phyloP scores from a whole-genome alignment of 495 filamentous ascomycete species.

The Penicillium macrosclerotiorum region DNA sequence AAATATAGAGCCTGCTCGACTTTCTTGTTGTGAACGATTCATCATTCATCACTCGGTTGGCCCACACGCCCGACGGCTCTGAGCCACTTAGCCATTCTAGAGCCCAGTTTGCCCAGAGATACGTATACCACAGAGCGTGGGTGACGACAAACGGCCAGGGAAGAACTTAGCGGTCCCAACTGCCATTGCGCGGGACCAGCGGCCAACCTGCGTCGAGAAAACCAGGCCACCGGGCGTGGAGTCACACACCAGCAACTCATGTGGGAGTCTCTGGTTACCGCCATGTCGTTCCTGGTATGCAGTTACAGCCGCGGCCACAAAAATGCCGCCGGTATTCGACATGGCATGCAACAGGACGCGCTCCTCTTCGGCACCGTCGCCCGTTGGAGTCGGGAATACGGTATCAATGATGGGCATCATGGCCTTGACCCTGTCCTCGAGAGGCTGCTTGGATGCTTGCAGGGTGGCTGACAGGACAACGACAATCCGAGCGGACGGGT shows the following conservation, averaged over 20 bases:
- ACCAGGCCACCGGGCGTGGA: conserved; percentile 50
- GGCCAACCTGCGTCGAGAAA: conserved; percentile 45
- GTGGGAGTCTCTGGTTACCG: conserved; percentile 38
- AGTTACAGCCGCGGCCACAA: conserved; percentile 46
- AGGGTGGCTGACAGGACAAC: conserved; percentile 50
- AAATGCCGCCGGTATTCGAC: conserved; percentile 53
- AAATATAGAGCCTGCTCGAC: conserved; percentile 43
- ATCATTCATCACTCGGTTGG: conserved; percentile 24
- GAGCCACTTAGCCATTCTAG: conserved; percentile 12
- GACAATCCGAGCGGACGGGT: conserved; percentile 42
- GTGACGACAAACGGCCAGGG: conserved; percentile 50
- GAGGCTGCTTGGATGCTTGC: conserved; percentile 38
- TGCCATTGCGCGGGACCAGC: conserved; percentile 53
- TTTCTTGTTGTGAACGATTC: conserved; percentile 10
- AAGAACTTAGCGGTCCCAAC: conserved; percentile 45
- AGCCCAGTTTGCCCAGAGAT: conserved; percentile 20
- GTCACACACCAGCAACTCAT: conserved; percentile 46
- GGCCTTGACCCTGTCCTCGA: conserved; percentile 37
- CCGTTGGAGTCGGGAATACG: conserved; percentile 34
- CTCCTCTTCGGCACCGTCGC: conserved; percentile 18
- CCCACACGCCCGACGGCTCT: conserved; percentile 23
- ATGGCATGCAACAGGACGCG: conserved; percentile 47
- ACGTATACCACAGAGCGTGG: conserved; percentile 41
- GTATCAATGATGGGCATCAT: conserved; percentile 52
- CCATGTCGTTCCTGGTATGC: conserved; percentile 39